Evolutionary conservation across 2,329 filamentous ascomycete genomes (phyloP).

Genomic region (Fusarium verrucosum): DNA sequence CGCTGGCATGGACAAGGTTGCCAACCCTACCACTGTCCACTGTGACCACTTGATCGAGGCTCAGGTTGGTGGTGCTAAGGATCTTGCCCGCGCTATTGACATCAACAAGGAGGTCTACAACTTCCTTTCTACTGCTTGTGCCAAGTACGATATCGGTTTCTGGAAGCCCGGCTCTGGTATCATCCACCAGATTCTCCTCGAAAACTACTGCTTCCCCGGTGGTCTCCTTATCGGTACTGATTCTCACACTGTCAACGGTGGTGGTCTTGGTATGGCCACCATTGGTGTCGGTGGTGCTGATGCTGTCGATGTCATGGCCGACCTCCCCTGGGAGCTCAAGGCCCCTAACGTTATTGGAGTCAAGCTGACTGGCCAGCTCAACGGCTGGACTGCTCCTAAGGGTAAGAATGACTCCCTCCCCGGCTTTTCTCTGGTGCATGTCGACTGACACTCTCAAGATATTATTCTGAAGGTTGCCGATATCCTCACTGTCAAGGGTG

Average conservation of each 20-base stretch:
- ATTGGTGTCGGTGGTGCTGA: slow-evolving; percentile 99
- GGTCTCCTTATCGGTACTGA: slow-evolving; percentile 97
- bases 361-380: slow-evolving; percentile 87
- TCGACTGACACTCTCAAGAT: slow-evolving; percentile 61
- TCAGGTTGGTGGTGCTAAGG: slow-evolving; percentile 90
- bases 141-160: slow-evolving; percentile 99
- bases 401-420: slow-evolving; percentile 61
- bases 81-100: slow-evolving; percentile 86
- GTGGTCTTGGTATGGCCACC: slow-evolving; percentile 92
- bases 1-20: slow-evolving; percentile 93
- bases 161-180: slow-evolving; percentile 99
- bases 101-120: slow-evolving; percentile 99
- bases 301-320: slow-evolving; percentile 98
- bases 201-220: slow-evolving; percentile 99
- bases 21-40: slow-evolving; percentile 95
- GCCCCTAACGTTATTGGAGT: slow-evolving; percentile 97
- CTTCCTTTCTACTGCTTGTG: slow-evolving; percentile 91
- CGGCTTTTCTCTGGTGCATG: too few species aligned
- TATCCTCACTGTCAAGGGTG: slow-evolving; percentile 97
- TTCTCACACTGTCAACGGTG: slow-evolving; percentile 96
- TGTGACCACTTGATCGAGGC: slow-evolving; percentile 99
- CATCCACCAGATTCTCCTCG: slow-evolving; percentile 97
- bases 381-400: slow-evolving; percentile 93
- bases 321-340: slow-evolving; percentile 97
- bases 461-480: slow-evolving; percentile 98